Conservation (phyloP, 1,139 yeast species). For the Taphrina populina region DNA sequence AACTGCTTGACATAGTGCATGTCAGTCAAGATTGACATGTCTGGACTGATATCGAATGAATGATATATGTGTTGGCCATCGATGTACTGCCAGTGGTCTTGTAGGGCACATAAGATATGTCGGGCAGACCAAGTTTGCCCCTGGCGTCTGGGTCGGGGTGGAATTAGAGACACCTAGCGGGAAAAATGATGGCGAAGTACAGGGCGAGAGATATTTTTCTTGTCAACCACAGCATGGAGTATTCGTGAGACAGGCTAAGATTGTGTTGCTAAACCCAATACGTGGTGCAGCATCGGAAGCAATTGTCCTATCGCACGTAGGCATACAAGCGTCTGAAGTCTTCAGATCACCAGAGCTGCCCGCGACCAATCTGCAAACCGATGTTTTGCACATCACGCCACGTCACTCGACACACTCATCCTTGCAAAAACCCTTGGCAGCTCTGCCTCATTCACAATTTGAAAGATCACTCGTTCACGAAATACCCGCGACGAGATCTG, state of each 20-base stretch:
- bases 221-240: slow-evolving; percentile 57
- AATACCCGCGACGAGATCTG: too few species aligned
- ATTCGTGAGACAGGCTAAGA: slow-evolving; percentile 41
- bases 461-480: too few species aligned
- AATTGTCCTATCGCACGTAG: too few species aligned
- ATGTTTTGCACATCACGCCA: too few species aligned
- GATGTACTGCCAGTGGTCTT: slow-evolving; percentile 22
- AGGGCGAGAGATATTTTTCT: slow-evolving; percentile 62
- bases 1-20: background rate
- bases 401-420: too few species aligned
- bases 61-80: slow-evolving; percentile 1
- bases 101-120: slow-evolving; percentile 38
- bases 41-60: background rate
- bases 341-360: too few species aligned
- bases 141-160: slow-evolving; percentile 67
- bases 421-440: too few species aligned
- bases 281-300: too few species aligned
- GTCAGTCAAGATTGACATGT: background rate
- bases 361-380: too few species aligned
- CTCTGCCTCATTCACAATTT: too few species aligned
- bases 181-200: slow-evolving; percentile 73
- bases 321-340: too few species aligned
- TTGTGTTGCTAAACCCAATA: slow-evolving; percentile 2
- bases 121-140: slow-evolving; percentile 39
- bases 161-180: slow-evolving; percentile 64